Percentiles rank a stretch among this genome's conserved stretches.
Evolutionary conservation across 768 basidiomycete genomes (phyloP).

Genomic region (Sistotremastrum niveocremeum): DNA sequence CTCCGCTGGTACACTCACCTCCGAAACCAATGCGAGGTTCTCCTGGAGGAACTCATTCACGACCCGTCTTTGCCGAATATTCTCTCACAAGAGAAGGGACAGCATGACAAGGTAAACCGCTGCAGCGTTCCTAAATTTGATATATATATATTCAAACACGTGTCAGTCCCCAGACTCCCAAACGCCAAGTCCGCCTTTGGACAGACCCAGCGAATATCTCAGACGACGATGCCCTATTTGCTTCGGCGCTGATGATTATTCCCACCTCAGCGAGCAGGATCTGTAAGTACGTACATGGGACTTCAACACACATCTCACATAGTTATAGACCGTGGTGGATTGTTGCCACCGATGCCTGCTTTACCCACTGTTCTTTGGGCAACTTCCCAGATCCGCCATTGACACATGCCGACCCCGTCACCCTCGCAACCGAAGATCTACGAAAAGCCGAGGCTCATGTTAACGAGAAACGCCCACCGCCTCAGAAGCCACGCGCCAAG

Average conservation of each 20-base stretch:
- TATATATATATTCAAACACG: no score
- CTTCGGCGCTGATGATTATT: conserved; percentile 12
- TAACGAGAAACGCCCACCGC: conserved; percentile 4
- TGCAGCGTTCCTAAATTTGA: no score
- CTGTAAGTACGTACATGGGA: conserved; percentile 2
- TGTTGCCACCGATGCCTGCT: conserved; percentile 21
- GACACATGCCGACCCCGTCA: conserved; percentile 11
- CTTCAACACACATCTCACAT: neutral
- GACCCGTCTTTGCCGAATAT: no score
- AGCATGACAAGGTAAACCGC: no score
- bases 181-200: no score
- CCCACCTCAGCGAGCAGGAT: no score
- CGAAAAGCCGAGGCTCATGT: conserved; percentile 10
- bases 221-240: conserved; percentile 18
- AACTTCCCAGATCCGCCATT: conserved; percentile 8
- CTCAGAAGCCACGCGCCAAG: conserved; percentile 6
- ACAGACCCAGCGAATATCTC: no score
- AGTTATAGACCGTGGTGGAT: conserved; percentile 5
- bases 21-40: conserved; percentile 3
- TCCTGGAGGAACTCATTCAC: conserved; percentile 4
- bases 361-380: conserved; percentile 18
- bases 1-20: conserved; percentile 16
- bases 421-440: conserved; percentile 11
- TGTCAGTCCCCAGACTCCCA: no score
- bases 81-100: no score